phyloP scores from a whole-genome alignment of 108 stramenopile genomes.

The Parietichytrium sp. region DNA sequence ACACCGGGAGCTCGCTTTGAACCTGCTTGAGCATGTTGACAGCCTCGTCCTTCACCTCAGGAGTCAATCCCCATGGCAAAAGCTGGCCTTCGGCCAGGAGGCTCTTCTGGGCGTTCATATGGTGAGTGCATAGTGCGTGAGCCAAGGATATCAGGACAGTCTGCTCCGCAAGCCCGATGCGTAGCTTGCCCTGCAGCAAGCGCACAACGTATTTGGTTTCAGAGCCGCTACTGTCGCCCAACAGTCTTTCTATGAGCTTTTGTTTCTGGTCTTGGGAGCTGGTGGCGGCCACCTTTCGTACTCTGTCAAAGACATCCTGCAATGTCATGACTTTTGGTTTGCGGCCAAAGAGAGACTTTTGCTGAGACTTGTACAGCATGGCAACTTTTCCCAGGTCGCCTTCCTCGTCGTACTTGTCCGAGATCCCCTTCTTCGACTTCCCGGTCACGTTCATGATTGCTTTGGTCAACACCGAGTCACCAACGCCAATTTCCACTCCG shows the following conservation, averaged over 20 bases:
- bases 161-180: slow-evolving; percentile 89
- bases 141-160: slow-evolving; percentile 90
- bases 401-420: slow-evolving; percentile 72
- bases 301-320: slow-evolving; percentile 58
- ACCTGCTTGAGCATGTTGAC: slow-evolving; percentile 89
- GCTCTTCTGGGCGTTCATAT: slow-evolving; percentile 42
- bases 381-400: slow-evolving; percentile 95
- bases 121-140: slow-evolving; percentile 69
- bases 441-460: slow-evolving; percentile 85
- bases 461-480: slow-evolving; percentile 88
- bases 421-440: slow-evolving; percentile 65
- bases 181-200: slow-evolving; percentile 94
- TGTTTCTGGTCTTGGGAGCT: slow-evolving; percentile 88
- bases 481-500: slow-evolving; percentile 93
- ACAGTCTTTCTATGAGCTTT: slow-evolving; percentile 81
- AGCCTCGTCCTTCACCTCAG: slow-evolving; percentile 76
- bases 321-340: slow-evolving; percentile 72
- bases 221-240: slow-evolving; percentile 67
- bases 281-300: slow-evolving; percentile 74
- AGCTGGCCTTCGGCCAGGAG: neutral
- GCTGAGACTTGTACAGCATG: slow-evolving; percentile 71
- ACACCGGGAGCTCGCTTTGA: slow-evolving; percentile 88
- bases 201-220: slow-evolving; percentile 96
- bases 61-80: too few relatives aligned
- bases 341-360: slow-evolving; percentile 75